Evolutionary conservation across 805 yeast genomes (phyloP).

Genomic region (Wickerhamiella musiphila): DNA sequence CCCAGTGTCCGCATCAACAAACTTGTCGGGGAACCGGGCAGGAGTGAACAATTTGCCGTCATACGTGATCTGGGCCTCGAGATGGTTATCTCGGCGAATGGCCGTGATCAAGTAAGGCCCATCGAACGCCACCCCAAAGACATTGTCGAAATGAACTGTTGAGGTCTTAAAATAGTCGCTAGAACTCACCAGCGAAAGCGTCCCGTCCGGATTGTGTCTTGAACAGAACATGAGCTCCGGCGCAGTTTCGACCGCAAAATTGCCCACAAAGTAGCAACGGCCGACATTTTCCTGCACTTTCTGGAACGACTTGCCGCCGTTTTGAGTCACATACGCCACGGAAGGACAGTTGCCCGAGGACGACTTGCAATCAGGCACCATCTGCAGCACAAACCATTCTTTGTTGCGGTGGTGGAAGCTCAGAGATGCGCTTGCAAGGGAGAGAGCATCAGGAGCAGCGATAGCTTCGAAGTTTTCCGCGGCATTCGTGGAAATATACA

Average conservation of each 20-base stretch:
- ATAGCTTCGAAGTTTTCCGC: conserved; percentile 37
- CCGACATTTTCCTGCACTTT: conserved; percentile 35
- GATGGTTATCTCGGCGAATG: conserved; percentile 26
- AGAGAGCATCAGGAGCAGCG: conserved; percentile 35
- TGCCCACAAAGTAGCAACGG: conserved; percentile 53
- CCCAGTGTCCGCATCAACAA: conserved; percentile 39
- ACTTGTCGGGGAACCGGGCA: conserved; percentile 59
- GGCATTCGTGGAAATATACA: conserved; percentile 51
- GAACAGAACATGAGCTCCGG: conserved; percentile 51
- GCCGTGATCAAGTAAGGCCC: conserved; percentile 66
- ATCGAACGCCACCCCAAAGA: conserved; percentile 58
- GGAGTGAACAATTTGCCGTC: conserved; percentile 67
- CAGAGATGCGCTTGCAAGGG: conserved; percentile 26
- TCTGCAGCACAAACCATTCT: conserved; percentile 50
- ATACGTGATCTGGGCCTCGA: conserved; percentile 56
- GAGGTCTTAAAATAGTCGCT: conserved; percentile 32
- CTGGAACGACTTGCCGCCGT: conserved; percentile 50
- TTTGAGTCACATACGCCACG: conserved; percentile 42
- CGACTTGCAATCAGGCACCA: conserved; percentile 42
- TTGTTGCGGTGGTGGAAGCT: conserved; percentile 44
- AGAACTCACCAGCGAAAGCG: conserved; percentile 28
- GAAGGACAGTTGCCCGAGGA: conserved; percentile 33
- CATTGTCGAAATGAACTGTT: conserved; percentile 32
- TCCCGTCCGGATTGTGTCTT: conserved; percentile 10
- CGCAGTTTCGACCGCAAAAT: conserved; percentile 29